Evolutionary conservation across 495 filamentous ascomycete species (phyloP).

Genomic region (Penicillium paxilli): DNA sequence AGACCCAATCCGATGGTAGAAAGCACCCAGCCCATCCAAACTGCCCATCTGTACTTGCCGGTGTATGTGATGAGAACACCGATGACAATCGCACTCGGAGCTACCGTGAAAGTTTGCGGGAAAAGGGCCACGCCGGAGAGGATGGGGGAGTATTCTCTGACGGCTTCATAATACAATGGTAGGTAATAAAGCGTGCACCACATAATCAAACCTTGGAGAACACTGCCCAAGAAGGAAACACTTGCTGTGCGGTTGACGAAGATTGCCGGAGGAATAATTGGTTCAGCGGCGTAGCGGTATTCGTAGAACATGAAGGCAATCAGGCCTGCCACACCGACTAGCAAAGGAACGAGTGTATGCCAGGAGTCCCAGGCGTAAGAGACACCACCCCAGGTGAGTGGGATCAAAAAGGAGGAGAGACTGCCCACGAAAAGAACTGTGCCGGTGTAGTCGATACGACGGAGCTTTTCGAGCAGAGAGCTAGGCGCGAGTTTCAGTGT

Average conservation of each 20-base stretch:
- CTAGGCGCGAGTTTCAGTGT: conserved; percentile 43
- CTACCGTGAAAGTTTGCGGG: conserved; percentile 53
- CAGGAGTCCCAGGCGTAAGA: conserved; percentile 49
- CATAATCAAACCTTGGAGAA: conserved; percentile 52
- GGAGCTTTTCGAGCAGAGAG: conserved; percentile 41
- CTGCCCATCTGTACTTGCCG: conserved; percentile 49
- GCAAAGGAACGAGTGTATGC: conserved; percentile 57
- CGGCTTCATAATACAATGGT: conserved; percentile 53
- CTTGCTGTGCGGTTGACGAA: conserved; percentile 50
- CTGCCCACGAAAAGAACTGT: conserved; percentile 54
- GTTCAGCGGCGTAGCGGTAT: conserved; percentile 38
- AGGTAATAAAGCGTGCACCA: conserved; percentile 50
- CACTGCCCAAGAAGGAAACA: conserved; percentile 40
- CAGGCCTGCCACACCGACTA: conserved; percentile 53
- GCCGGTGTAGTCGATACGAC: conserved; percentile 61
- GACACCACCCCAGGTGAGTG: conserved; percentile 52
- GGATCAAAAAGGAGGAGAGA: conserved; percentile 47
- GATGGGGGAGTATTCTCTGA: conserved; percentile 49
- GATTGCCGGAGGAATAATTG: conserved; percentile 49
- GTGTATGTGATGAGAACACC: conserved; percentile 45
- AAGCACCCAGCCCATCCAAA: conserved; percentile 54
- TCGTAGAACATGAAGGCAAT: conserved; percentile 50
- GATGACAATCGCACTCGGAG: conserved; percentile 47
- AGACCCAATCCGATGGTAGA: conserved; percentile 49
- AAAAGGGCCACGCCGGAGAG: conserved; percentile 48